These are phyloP conservation scores for Plantago rigida DNA, from an alignment of 305 asterid genomes.

Conservation along the genomic window DNA sequence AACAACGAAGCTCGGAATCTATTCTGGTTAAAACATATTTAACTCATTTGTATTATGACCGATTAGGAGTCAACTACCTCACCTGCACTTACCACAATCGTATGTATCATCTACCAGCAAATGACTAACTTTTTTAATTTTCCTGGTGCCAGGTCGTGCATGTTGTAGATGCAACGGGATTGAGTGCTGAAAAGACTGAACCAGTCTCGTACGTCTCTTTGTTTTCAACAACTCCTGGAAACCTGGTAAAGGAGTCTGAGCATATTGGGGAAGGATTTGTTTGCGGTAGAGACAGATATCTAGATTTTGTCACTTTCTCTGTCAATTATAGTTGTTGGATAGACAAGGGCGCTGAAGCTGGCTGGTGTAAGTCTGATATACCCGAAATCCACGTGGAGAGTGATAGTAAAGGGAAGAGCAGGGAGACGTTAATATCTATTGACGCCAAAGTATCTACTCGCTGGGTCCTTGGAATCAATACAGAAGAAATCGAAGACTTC, in stretches of 20 bases:
- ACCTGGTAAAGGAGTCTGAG: slow-evolving; percentile 56
- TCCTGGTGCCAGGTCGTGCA: slow-evolving; percentile 61
- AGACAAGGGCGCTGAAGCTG: slow-evolving; percentile 35
- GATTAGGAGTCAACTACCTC: no score
- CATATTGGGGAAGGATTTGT: slow-evolving; percentile 66
- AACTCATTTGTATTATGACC: no score
- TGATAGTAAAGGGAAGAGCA: slow-evolving; percentile 42
- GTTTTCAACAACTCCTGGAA: slow-evolving; percentile 83
- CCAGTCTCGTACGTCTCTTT: slow-evolving; percentile 58
- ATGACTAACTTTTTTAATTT: not conserved
- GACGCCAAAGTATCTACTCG: slow-evolving; percentile 69
- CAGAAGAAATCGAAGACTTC: slow-evolving; percentile 64
- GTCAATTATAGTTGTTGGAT: slow-evolving; percentile 77
- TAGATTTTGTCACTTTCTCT: slow-evolving; percentile 75
- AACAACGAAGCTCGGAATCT: no score
- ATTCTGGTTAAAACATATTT: no score
- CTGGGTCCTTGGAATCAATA: slow-evolving; percentile 79
- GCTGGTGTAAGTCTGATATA: slow-evolving; percentile 65
- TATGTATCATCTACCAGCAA: not conserved
- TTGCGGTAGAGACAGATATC: slow-evolving; percentile 55
- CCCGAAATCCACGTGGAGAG: slow-evolving; percentile 52
- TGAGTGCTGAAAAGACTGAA: slow-evolving; percentile 32
- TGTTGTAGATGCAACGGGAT: slow-evolving; percentile 57
- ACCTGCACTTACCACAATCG: not conserved
- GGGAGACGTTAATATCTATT: slow-evolving; percentile 46